phyloP scores from a whole-genome alignment of 2,329 filamentous ascomycete genomes.

The Rutstroemia sp. region DNA sequence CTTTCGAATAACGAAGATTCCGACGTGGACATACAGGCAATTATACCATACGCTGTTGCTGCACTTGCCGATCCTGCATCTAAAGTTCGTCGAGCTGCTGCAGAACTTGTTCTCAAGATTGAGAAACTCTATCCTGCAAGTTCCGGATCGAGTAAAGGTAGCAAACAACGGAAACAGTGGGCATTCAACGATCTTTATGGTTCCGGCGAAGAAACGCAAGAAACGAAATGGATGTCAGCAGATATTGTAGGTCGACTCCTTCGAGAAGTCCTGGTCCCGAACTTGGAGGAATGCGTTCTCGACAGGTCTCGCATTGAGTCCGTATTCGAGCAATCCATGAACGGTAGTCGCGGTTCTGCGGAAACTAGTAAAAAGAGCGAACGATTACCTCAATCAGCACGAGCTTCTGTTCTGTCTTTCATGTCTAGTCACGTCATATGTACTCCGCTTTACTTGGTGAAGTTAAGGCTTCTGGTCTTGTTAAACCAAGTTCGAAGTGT shows the following conservation, averaged over 20 bases:
- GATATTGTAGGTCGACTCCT: slow-evolving; percentile 55
- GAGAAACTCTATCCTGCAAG: slow-evolving; percentile 38
- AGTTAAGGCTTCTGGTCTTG: slow-evolving; percentile 62
- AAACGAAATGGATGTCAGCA: slow-evolving; percentile 48
- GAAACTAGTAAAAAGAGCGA: slow-evolving; percentile 39
- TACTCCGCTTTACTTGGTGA: slow-evolving; percentile 62
- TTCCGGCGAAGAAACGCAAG: slow-evolving; percentile 37
- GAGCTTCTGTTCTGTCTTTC: slow-evolving; percentile 61
- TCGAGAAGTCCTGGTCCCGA: slow-evolving; percentile 60
- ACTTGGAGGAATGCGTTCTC: slow-evolving; percentile 78
- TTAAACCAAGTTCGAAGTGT: slow-evolving; percentile 68
- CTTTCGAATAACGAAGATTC: slow-evolving; percentile 44
- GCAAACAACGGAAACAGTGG: slow-evolving; percentile 41
- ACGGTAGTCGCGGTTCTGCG: slow-evolving; percentile 38
- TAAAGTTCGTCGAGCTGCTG: slow-evolving; percentile 68
- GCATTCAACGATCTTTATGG: slow-evolving; percentile 60
- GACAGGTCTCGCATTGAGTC: slow-evolving; percentile 65
- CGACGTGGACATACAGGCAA: slow-evolving; percentile 62
- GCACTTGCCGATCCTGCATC: slow-evolving; percentile 70
- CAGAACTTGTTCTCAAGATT: slow-evolving; percentile 55
- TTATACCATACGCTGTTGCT: slow-evolving; percentile 74
- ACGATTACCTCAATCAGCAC: slow-evolving; percentile 48
- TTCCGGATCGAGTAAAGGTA: slow-evolving; percentile 35
- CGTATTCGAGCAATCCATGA: slow-evolving; percentile 53
- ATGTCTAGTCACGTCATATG: slow-evolving; percentile 64